Evolutionary conservation across 495 filamentous ascomycete species (phyloP).

Genomic region (Cercophora scortea): DNA sequence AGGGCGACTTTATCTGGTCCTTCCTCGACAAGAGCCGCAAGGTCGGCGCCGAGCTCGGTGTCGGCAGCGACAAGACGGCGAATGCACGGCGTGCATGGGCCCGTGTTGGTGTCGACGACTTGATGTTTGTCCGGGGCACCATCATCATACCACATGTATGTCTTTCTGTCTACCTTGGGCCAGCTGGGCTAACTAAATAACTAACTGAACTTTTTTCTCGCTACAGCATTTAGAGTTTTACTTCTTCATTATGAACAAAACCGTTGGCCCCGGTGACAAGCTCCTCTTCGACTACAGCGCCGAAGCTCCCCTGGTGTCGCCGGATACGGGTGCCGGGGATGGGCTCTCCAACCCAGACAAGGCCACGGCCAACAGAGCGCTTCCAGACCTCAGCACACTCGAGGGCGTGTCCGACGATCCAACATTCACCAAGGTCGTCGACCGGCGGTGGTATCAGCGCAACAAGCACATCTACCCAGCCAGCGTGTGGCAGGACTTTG

Average conservation of each 20-base stretch:
- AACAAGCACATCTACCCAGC: constrained; percentile 98
- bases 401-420: constrained; percentile 78
- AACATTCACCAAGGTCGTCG: constrained; percentile 85
- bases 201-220: neutral
- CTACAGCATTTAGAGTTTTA: constrained; percentile 90
- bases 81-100: constrained; percentile 81
- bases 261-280: constrained; percentile 58
- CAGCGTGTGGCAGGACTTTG: constrained; percentile 92
- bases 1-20: constrained; percentile 84
- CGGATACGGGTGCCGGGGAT: constrained; percentile 19
- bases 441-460: constrained; percentile 90
- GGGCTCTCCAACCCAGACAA: constrained; percentile 15
- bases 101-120: constrained; percentile 87
- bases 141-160: constrained; percentile 91
- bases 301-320: constrained; percentile 31
- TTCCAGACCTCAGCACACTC: constrained; percentile 34
- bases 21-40: constrained; percentile 88
- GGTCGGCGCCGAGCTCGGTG: constrained; percentile 74
- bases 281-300: constrained; percentile 69
- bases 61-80: constrained; percentile 51
- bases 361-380: constrained; percentile 28
- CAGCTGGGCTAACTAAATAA: constrained; percentile 1
- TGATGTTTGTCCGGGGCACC: constrained; percentile 87
- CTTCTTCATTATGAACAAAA: constrained; percentile 89
- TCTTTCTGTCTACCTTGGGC: constrained; percentile 9